Conservation (phyloP, 768 basidiomycete genomes). For the Pisolithus marmoratus region DNA sequence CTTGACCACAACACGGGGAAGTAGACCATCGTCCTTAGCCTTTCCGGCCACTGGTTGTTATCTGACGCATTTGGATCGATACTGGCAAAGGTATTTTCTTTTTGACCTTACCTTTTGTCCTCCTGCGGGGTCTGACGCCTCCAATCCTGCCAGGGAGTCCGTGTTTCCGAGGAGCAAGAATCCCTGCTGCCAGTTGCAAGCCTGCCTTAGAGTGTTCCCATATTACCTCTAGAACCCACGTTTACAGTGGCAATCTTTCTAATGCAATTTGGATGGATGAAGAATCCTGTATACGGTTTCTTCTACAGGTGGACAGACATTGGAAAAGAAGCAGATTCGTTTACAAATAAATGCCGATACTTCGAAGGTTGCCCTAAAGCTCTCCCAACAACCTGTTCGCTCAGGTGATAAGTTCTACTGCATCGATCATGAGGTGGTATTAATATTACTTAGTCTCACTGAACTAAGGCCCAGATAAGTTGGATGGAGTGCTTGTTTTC, state of each 20-base stretch:
- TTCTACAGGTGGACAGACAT: neutral
- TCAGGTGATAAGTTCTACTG: slow-evolving; percentile 8
- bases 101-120: too few relatives aligned
- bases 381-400: neutral
- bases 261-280: slow-evolving; percentile 3
- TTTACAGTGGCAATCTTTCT: slow-evolving; percentile 5
- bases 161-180: slow-evolving; percentile 7
- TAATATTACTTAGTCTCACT: slow-evolving; percentile 37
- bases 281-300: neutral
- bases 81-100: slow-evolving; percentile 27
- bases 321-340: slow-evolving; percentile 1
- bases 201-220: neutral
- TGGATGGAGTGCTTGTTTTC: slow-evolving; percentile 34
- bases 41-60: slow-evolving; percentile 26
- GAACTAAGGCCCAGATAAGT: slow-evolving; percentile 41
- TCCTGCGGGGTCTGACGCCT: neutral
- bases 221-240: neutral
- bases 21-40: slow-evolving; percentile 11
- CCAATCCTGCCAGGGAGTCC: slow-evolving; percentile 13
- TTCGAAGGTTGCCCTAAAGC: slow-evolving; percentile 4
- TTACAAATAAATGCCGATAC: slow-evolving; percentile 5
- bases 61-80: slow-evolving; percentile 33
- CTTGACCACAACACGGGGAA: slow-evolving; percentile 34
- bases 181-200: neutral
- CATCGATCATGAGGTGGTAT: slow-evolving; percentile 27